Evolutionary conservation across 495 filamentous ascomycete species (phyloP).

Genomic region (Penicillium crystallinum): DNA sequence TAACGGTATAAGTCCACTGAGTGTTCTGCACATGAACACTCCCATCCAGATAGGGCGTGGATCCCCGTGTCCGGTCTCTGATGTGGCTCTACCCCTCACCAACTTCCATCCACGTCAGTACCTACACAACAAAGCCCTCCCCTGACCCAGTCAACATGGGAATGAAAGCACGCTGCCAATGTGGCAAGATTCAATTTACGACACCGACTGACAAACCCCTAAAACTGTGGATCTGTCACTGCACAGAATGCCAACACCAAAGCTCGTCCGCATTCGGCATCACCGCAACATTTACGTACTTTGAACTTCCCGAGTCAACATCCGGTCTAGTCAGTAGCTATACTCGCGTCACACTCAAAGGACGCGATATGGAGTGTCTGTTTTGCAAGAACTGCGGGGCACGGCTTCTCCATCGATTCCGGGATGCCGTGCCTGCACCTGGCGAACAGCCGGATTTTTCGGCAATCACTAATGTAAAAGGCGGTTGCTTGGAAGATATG

Average conservation of each 20-base stretch:
- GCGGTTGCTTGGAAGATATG: conserved; percentile 54
- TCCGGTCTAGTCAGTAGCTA: conserved; percentile 39
- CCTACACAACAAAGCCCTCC: background rate
- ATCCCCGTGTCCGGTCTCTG: no score
- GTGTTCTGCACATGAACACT: no score
- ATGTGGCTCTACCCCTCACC: background rate
- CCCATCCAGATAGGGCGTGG: no score
- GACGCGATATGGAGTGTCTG: conserved; percentile 47
- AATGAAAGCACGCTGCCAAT: conserved; percentile 58
- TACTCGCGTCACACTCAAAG: conserved; percentile 40
- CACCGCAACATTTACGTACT: conserved; percentile 61
- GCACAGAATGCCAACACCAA: conserved; percentile 60
- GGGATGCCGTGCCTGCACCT: conserved; percentile 34
- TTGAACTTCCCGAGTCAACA: conserved; percentile 39
- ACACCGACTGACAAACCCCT: conserved; percentile 46
- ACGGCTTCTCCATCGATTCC: conserved; percentile 50
- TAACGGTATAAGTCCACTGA: no score
- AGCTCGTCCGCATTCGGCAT: conserved; percentile 63
- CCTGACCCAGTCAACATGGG: conserved; percentile 13
- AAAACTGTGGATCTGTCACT: conserved; percentile 65
- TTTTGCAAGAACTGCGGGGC: conserved; percentile 59
- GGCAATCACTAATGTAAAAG: conserved; percentile 52
- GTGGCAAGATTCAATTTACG: conserved; percentile 55
- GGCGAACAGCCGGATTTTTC: conserved; percentile 14
- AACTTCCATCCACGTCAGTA: background rate